Evolutionary conservation across 148 eudicot genomes (phyloP).

Genomic region (Amaranthus hypochondriacus): DNA sequence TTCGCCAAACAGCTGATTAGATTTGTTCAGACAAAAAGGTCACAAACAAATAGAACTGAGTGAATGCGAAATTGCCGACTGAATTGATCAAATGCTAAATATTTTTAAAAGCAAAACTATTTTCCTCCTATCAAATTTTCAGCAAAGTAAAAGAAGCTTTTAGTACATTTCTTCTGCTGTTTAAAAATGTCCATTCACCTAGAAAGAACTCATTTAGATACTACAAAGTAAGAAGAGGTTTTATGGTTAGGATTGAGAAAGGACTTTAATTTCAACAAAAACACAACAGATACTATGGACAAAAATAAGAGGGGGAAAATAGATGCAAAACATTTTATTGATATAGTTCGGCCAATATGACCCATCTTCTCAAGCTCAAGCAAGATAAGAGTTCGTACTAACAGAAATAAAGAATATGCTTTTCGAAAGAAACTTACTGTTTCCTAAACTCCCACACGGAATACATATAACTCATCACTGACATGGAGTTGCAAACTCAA

Average conservation of each 20-base stretch:
- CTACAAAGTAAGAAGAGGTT: neutral
- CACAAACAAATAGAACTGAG: neutral
- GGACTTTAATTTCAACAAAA: neutral
- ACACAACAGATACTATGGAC: too few relatives aligned
- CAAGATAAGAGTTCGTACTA: too few relatives aligned
- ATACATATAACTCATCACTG: too few relatives aligned
- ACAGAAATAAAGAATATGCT: too few relatives aligned
- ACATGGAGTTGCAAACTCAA: too few relatives aligned
- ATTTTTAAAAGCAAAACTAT: neutral
- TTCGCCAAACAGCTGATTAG: neutral
- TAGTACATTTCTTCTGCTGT: neutral
- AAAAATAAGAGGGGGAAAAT: neutral
- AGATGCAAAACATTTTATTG: neutral
- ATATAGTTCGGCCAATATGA: too few relatives aligned
- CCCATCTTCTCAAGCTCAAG: too few relatives aligned
- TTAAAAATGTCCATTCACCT: neutral
- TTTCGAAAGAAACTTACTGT: too few relatives aligned
- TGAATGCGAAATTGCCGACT: neutral
- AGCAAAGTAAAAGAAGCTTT: neutral
- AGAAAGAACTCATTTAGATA: too few relatives aligned
- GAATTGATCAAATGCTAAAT: neutral
- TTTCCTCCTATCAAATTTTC: neutral
- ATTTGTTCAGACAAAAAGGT: neutral
- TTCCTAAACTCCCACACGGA: too few relatives aligned
- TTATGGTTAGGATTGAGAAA: neutral